phyloP scores from a whole-genome alignment of 2,329 filamentous ascomycete species.

The Fusarium penzigii region DNA sequence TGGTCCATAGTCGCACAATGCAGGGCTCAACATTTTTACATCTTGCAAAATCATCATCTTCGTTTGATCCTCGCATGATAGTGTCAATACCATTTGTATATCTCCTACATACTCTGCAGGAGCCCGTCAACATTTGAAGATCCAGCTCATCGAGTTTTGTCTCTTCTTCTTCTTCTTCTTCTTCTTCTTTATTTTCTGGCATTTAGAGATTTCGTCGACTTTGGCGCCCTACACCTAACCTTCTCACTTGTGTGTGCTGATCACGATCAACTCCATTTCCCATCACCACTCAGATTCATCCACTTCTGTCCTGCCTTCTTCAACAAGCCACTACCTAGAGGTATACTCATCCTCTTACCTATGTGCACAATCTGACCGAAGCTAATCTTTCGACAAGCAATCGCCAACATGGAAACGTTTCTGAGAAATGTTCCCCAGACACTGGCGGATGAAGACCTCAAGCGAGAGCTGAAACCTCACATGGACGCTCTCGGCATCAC shows the following conservation, averaged over 20 bases:
- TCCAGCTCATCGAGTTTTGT: too few relatives aligned
- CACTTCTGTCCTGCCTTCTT: slow-evolving; percentile 2
- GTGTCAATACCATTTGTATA: too few relatives aligned
- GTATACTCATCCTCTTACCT: neutral
- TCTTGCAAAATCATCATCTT: too few relatives aligned
- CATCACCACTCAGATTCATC: slow-evolving; percentile 9
- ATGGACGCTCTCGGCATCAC: slow-evolving; percentile 43
- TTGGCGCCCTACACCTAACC: neutral
- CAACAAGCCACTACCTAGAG: too few relatives aligned
- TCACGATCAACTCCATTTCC: too few relatives aligned
- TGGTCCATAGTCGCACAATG: too few relatives aligned
- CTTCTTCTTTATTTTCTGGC: neutral
- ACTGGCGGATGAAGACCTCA: slow-evolving; percentile 40
- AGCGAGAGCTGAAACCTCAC: slow-evolving; percentile 39
- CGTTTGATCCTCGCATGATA: too few relatives aligned
- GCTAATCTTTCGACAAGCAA: neutral
- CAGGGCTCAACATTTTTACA: too few relatives aligned
- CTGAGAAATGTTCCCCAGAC: slow-evolving; percentile 44
- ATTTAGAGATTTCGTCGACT: neutral
- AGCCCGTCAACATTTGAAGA: too few relatives aligned
- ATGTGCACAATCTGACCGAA: neutral
- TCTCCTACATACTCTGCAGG: too few relatives aligned
- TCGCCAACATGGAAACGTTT: slow-evolving; percentile 46
- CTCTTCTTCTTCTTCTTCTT: neutral
- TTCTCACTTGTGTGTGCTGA: neutral